phyloP scores from a whole-genome alignment of 78 protist species.

The Blattamonas nauphoetae region DNA sequence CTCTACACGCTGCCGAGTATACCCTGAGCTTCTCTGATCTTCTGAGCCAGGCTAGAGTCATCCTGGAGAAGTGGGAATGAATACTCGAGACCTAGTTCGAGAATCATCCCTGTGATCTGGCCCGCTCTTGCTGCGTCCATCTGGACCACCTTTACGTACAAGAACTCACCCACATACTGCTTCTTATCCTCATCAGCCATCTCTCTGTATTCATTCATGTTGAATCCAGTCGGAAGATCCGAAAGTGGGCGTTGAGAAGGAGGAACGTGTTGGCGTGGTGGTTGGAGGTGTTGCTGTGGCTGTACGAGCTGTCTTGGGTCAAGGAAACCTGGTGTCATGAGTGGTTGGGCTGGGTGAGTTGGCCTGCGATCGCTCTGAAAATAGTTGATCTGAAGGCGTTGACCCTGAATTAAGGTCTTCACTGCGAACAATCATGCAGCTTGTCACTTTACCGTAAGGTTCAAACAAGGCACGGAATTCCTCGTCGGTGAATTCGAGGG shows the following conservation, averaged over 20 bases:
- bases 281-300: too few species aligned
- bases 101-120: slow-evolving; percentile 13
- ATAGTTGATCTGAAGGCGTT: too few species aligned
- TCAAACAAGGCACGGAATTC: background rate
- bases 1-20: too few species aligned
- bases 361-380: too few species aligned
- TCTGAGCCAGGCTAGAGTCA: background rate
- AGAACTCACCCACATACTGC: background rate
- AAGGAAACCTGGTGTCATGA: too few species aligned
- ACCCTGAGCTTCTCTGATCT: background rate
- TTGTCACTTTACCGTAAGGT: background rate
- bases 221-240: too few species aligned
- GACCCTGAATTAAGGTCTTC: background rate
- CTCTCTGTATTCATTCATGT: too few species aligned
- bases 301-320: too few species aligned
- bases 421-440: background rate
- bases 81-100: background rate
- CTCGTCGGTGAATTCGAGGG: background rate
- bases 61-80: background rate
- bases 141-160: background rate
- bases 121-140: background rate
- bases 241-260: too few species aligned
- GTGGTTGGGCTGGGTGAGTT: too few species aligned
- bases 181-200: background rate
- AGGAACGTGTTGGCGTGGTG: too few species aligned